Conservation (phyloP, 352 stramenopile species). For the Globisporangium iwayamae region DNA sequence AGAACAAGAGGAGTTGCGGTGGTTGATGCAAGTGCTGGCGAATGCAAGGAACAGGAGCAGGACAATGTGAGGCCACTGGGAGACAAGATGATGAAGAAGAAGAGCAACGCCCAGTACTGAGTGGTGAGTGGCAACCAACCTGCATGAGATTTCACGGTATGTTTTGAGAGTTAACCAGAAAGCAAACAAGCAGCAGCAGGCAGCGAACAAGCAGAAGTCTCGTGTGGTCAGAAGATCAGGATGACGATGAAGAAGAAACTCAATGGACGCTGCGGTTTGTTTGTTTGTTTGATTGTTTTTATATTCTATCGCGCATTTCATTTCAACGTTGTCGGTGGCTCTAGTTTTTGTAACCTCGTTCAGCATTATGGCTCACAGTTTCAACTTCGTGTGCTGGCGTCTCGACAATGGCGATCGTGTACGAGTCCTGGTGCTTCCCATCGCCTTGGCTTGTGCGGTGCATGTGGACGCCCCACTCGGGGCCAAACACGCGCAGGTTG, state of each 20-base stretch:
- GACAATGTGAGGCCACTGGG: background rate
- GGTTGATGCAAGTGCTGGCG: background rate
- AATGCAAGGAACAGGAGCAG: background rate
- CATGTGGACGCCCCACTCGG: slow-evolving; percentile 59
- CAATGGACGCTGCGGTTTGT: slow-evolving; percentile 1
- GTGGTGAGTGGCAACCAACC: background rate
- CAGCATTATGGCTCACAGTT: background rate
- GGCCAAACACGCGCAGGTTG: slow-evolving; percentile 46
- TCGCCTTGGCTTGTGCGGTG: slow-evolving; percentile 11
- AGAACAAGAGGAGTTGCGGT: background rate
- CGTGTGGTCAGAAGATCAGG: background rate
- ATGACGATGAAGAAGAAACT: background rate
- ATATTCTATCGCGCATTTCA: slow-evolving; percentile 1
- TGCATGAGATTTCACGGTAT: slow-evolving; percentile 1
- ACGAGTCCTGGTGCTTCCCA: slow-evolving; percentile 26
- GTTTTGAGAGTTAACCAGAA: slow-evolving; percentile 1
- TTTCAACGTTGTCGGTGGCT: background rate
- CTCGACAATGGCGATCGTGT: slow-evolving; percentile 48
- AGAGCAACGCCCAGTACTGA: background rate
- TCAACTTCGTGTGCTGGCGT: slow-evolving; percentile 30
- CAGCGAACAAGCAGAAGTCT: background rate
- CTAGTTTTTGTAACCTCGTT: background rate
- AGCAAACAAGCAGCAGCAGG: background rate
- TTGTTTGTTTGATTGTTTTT: background rate
- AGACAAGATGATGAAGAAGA: background rate